phyloP scores from a whole-genome alignment of 2,329 filamentous ascomycete genomes.

The Penicillium italicum region DNA sequence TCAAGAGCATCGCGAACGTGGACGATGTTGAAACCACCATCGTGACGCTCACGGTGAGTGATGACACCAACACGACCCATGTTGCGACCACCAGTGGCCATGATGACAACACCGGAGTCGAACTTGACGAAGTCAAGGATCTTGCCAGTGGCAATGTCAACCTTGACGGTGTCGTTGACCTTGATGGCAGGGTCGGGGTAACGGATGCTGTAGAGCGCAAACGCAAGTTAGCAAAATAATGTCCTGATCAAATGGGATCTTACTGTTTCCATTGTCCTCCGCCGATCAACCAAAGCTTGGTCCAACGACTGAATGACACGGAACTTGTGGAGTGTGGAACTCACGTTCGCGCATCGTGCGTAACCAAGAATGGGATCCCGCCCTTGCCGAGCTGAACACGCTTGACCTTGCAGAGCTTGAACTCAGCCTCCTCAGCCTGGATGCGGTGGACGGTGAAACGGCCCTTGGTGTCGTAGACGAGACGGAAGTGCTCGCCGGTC shows the following conservation, averaged over 20 bases:
- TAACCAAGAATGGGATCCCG: conserved; percentile 99
- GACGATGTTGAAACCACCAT: conserved; percentile 99
- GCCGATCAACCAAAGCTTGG: conserved; percentile 84
- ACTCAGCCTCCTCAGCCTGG: conserved; percentile 96
- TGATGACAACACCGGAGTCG: conserved; percentile 96
- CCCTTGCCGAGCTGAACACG: conserved; percentile 98
- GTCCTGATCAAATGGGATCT: conserved; percentile 23
- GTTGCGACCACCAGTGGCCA: conserved; percentile 99
- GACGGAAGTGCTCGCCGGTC: conserved; percentile 99
- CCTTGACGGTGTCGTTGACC: conserved; percentile 99
- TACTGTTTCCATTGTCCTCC: conserved; percentile 41
- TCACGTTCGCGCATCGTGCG: conserved; percentile 99
- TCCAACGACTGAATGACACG: conserved; percentile 99
- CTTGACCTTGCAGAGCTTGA: conserved; percentile 99
- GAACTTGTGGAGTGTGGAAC: conserved; percentile 62
- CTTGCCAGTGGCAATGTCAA: conserved; percentile 94
- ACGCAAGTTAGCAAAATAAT: conserved; percentile 33
- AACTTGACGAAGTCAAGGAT: conserved; percentile 98
- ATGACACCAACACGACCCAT: conserved; percentile 99
- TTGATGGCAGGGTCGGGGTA: conserved; percentile 98
- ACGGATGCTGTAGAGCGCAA: conserved; percentile 69
- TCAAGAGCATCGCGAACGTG: conserved; percentile 88
- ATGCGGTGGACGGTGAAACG: conserved; percentile 99
- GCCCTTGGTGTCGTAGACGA: conserved; percentile 99
- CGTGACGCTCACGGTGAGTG: conserved; percentile 99